Conservation (phyloP, 331 rosid genomes). For the Quercus tomentella region DNA sequence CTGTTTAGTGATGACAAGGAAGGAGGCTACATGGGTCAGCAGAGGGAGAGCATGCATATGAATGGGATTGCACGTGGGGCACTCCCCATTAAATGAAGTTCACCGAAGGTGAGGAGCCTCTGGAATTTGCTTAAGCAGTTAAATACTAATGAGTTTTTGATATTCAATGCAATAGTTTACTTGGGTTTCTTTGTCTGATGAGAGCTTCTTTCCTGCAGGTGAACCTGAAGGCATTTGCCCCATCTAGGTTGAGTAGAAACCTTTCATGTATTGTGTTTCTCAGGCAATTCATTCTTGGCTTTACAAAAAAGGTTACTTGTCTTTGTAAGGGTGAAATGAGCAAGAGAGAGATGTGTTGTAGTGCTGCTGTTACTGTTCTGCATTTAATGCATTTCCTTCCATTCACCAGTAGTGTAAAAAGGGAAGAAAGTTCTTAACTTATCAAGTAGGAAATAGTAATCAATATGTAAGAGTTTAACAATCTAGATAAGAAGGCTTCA, state of each 20-base stretch:
- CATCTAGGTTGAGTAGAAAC: constrained; percentile 27
- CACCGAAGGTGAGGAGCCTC: constrained; percentile 27
- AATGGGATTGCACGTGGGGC: constrained; percentile 51
- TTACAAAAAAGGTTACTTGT: constrained; percentile 26
- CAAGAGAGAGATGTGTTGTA: constrained; percentile 15
- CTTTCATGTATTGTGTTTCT: constrained; percentile 30
- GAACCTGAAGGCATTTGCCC: constrained; percentile 28
- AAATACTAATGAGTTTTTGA: constrained; percentile 13
- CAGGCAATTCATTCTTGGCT: constrained; percentile 99
- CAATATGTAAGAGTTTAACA: constrained; percentile 6
- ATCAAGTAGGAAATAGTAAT: constrained; percentile 10
- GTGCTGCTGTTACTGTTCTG: constrained; percentile 18
- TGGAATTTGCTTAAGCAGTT: constrained; percentile 13
- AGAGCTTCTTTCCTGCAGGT: constrained; percentile 34
- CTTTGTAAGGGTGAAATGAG: constrained; percentile 18
- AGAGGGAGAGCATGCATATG: constrained; percentile 42
- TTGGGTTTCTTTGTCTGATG: constrained; percentile 8
- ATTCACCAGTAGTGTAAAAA: constrained; percentile 30
- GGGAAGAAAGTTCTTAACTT: constrained; percentile 20
- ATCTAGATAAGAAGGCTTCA: constrained; percentile 9
- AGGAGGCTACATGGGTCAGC: constrained; percentile 37
- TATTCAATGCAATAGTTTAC: not conserved
- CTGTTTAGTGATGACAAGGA: constrained; percentile 30
- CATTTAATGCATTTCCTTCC: constrained; percentile 20
- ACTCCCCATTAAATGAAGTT: constrained; percentile 36